A percentile compares a stretch with the other conserved stretches of the same genome.
phyloP scores from a whole-genome alignment of 2,329 filamentous ascomycete species.

The Trichoderma koningii region DNA sequence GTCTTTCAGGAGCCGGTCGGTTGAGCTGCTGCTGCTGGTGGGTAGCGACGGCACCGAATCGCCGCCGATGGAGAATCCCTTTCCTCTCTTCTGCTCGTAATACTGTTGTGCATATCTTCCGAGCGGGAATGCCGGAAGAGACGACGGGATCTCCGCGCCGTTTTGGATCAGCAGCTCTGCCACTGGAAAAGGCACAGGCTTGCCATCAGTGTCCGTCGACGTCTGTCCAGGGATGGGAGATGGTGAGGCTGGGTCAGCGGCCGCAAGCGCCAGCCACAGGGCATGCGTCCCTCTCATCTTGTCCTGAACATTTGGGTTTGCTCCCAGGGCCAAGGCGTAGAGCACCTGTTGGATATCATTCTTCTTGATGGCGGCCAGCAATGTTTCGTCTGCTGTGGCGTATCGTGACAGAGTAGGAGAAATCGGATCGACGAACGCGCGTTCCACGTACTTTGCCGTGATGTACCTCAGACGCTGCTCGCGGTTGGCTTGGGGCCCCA shows the following conservation, averaged over 20 bases:
- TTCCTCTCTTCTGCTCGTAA: slow-evolving; percentile 72
- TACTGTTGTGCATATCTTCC: slow-evolving; percentile 80
- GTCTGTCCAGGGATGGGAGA: slow-evolving; percentile 51
- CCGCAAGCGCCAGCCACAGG: slow-evolving; percentile 86
- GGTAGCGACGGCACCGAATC: slow-evolving; percentile 68
- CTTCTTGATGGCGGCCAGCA: slow-evolving; percentile 90
- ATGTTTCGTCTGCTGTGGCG: slow-evolving; percentile 77
- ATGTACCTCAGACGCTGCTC: slow-evolving; percentile 95
- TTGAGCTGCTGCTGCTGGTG: slow-evolving; percentile 41
- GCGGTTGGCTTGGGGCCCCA: slow-evolving; percentile 72
- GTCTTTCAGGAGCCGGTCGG: slow-evolving; percentile 60
- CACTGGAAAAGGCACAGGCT: slow-evolving; percentile 74
- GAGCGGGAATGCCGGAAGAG: slow-evolving; percentile 79
- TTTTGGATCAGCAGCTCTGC: slow-evolving; percentile 93
- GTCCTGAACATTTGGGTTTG: slow-evolving; percentile 84
- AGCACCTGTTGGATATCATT: slow-evolving; percentile 94
- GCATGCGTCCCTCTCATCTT: slow-evolving; percentile 85
- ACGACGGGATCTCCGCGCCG: slow-evolving; percentile 79
- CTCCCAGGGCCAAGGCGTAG: slow-evolving; percentile 82
- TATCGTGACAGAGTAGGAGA: slow-evolving; percentile 75
- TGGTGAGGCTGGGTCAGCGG: slow-evolving; percentile 85
- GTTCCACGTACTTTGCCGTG: slow-evolving; percentile 89
- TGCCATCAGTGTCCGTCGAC: slow-evolving; percentile 48
- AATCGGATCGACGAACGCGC: slow-evolving; percentile 76
- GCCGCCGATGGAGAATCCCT: slow-evolving; percentile 47